A percentile compares a stretch with the other conserved stretches of the same genome.
Evolutionary conservation across 257 asterid genomes (phyloP).

Genomic region (Ligustrum vulgare): DNA sequence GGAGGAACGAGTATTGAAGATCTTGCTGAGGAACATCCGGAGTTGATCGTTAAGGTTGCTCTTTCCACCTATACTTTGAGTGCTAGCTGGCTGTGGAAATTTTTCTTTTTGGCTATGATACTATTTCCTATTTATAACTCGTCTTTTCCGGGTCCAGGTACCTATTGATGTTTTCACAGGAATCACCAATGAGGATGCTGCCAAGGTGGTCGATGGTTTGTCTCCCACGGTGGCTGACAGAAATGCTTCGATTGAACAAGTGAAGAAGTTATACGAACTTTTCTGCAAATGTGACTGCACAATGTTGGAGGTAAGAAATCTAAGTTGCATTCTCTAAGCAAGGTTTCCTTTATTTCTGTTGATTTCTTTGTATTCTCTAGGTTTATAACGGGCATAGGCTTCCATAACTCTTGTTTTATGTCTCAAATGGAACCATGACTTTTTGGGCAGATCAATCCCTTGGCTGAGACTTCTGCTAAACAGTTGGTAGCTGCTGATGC

Average conservation of each 20-base stretch:
- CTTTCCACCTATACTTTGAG: slow-evolving; percentile 17
- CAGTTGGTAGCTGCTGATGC: slow-evolving; percentile 98
- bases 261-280: slow-evolving; percentile 88
- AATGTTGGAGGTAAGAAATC: slow-evolving; percentile 69
- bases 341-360: neutral
- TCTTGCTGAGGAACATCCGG: slow-evolving; percentile 96
- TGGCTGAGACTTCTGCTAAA: slow-evolving; percentile 92
- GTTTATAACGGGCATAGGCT: slow-evolving; percentile 14
- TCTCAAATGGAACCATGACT: slow-evolving; percentile 16
- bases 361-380: slow-evolving; percentile 6
- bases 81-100: slow-evolving; percentile 7
- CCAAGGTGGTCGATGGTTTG: slow-evolving; percentile 97
- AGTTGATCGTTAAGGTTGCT: slow-evolving; percentile 80
- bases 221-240: slow-evolving; percentile 89
- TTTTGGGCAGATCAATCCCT: slow-evolving; percentile 78
- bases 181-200: slow-evolving; percentile 95
- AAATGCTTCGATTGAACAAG: slow-evolving; percentile 87
- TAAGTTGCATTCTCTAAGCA: neutral
- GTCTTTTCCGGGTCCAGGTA: slow-evolving; percentile 50
- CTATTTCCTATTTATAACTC: slow-evolving; percentile 10
- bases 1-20: slow-evolving; percentile 99
- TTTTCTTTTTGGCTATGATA: neutral
- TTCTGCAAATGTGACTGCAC: slow-evolving; percentile 97
- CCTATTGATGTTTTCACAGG: slow-evolving; percentile 92
- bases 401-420: slow-evolving; percentile 17